Evolutionary conservation across 208 protist genomes (phyloP), one percentile per base, ranked within the genome.

Genomic region (Phytomonas sp.): DNA sequence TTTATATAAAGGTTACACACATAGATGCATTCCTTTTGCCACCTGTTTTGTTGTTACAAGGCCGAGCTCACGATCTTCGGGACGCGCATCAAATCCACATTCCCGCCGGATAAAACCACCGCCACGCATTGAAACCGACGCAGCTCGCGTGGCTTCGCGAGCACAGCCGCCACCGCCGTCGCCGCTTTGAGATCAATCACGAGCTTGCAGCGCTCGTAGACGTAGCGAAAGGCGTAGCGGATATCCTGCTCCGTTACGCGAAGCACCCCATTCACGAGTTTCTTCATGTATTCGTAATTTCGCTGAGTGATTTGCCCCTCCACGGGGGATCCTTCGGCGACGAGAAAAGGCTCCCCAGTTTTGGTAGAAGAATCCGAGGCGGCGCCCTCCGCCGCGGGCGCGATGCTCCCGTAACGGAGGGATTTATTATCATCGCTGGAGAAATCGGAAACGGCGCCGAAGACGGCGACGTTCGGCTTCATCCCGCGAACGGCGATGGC

Each of bases 401-500:
- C 75, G 68, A 85, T 83, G 70, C 61, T 37, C 28, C 70, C 73
- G 60, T 79, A 78, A 13, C 36, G 36, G 36, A 40, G 9, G 36
- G n/a, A n/a, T 34, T 61, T 51, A 60, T 84, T 73, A 26, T 60
- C 66, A n/a, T n/a, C n/a, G n/a, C n/a, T n/a, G n/a, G n/a, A n/a
- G n/a, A n/a, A n/a, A n/a, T 40, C 36, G 36, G 6, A 4, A 74
- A 97, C 92, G 23, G 96, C 93, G 11, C 87, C 95, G 62, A 88
- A 90, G 26, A 98, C 89, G 31, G 89, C 79, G 13, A 97, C 81
- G 61, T 86, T 76, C 37, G 96, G 94, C 68, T 90, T 85, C 73
- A 98, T 82, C 26, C 84, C 83, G 78, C 97, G 97, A 29, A 96
- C 79, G 6, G 92, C 93, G 23, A 98, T 64, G 17, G 93, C 90